Conservation (phyloP, 148 eudicot species). For the Rhododendron henanense region DNA sequence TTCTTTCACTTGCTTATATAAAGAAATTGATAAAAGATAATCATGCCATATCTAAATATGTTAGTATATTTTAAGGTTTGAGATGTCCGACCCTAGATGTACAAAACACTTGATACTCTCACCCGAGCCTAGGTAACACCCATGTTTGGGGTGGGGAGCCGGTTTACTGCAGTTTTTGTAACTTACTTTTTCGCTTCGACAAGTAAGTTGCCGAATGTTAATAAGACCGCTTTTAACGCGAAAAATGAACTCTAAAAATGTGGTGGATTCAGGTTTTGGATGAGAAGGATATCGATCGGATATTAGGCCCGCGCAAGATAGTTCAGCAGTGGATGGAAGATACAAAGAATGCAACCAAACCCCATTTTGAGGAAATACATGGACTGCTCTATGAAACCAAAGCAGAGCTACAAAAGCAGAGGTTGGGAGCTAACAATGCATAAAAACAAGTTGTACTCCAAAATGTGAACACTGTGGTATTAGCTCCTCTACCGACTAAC, state of each 20-base stretch:
- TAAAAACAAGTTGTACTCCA: too few species aligned
- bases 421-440: too few species aligned
- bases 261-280: conserved; percentile 41
- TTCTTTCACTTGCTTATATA: too few species aligned
- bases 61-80: neutral
- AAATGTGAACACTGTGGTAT: too few species aligned
- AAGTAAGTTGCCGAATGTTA: neutral
- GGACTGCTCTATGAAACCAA: conserved; percentile 33
- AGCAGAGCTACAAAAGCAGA: too few species aligned
- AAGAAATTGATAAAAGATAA: neutral
- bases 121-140: neutral
- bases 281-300: conserved; percentile 43
- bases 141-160: neutral
- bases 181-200: neutral
- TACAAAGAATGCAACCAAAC: conserved; percentile 51
- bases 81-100: neutral
- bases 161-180: neutral
- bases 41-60: too few species aligned
- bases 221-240: neutral
- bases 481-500: too few species aligned
- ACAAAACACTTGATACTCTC: neutral
- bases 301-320: conserved; percentile 59
- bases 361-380: conserved; percentile 75
- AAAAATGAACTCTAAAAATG: neutral
- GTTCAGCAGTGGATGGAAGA: conserved; percentile 68